Evolutionary conservation across 1,284 basidiomycete genomes (phyloP).

Genomic region (Tremellales sp.): DNA sequence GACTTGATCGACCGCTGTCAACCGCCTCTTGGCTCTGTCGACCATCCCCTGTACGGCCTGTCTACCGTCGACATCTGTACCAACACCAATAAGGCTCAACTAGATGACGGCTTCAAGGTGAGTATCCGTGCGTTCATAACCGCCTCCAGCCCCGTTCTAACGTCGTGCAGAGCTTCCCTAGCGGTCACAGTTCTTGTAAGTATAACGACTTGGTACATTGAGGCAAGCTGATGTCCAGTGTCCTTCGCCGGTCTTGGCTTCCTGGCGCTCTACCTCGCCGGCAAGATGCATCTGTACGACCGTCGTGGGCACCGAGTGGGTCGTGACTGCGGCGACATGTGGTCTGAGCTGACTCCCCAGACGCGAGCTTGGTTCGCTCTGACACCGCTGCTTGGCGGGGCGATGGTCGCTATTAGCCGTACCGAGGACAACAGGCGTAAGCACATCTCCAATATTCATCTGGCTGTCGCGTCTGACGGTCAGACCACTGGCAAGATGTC

Average conservation of each 20-base stretch:
- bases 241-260: constrained; percentile 91
- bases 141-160: background rate
- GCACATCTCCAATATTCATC: constrained; percentile 31
- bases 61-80: constrained; percentile 76
- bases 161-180: constrained; percentile 66
- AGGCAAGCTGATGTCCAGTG: constrained; percentile 52
- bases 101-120: constrained; percentile 77
- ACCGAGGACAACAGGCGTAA: constrained; percentile 83
- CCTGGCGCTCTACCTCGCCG: constrained; percentile 79
- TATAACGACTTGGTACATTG: background rate
- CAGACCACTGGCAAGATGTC: constrained; percentile 87
- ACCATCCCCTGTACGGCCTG: constrained; percentile 67
- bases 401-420: constrained; percentile 83
- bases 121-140: constrained; percentile 7
- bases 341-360: constrained; percentile 46
- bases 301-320: constrained; percentile 68
- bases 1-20: constrained; percentile 81
- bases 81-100: constrained; percentile 56
- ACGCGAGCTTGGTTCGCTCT: constrained; percentile 80
- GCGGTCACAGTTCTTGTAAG: constrained; percentile 63
- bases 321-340: constrained; percentile 7
- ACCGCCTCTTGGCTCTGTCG: constrained; percentile 60
- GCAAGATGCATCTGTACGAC: constrained; percentile 89
- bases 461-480: constrained; percentile 2
- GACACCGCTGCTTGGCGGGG: constrained; percentile 70